Evolutionary conservation across 306 rosid species (phyloP).

Genomic region (Cucurbita moschata): DNA sequence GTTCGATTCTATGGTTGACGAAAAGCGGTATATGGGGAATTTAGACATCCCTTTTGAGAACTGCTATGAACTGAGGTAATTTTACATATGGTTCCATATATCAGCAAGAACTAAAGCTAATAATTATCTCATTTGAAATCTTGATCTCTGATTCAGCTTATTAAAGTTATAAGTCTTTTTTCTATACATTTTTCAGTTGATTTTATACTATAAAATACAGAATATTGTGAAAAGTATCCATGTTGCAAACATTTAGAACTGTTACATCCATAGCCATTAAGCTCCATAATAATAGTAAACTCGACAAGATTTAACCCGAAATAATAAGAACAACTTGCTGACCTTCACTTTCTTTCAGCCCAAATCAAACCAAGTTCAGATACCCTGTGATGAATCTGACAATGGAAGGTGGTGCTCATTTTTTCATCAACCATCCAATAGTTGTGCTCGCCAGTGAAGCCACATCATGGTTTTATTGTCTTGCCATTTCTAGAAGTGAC

Average conservation of each 20-base stretch:
- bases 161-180: background rate
- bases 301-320: background rate
- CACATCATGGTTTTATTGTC: conserved; percentile 17
- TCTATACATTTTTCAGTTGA: background rate
- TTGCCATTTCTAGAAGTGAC: conserved; percentile 49
- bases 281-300: background rate
- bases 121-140: background rate
- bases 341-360: background rate
- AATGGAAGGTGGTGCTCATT: conserved; percentile 69
- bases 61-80: conserved; percentile 53
- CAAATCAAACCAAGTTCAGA: conserved; percentile 1
- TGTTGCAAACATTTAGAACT: background rate
- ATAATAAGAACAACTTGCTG: background rate
- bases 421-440: conserved; percentile 25
- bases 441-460: conserved; percentile 6
- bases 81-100: background rate
- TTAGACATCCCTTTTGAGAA: conserved; percentile 54
- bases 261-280: background rate
- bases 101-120: background rate
- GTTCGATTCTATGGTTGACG: conserved; percentile 34
- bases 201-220: background rate
- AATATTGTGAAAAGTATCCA: background rate
- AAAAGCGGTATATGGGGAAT: conserved; percentile 15
- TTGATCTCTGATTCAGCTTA: background rate
- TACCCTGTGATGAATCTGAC: conserved; percentile 48